Percentiles rank a stretch among this genome's conserved stretches.
Conservation (phyloP, 768 basidiomycete genomes). For the Suillus discolor region DNA sequence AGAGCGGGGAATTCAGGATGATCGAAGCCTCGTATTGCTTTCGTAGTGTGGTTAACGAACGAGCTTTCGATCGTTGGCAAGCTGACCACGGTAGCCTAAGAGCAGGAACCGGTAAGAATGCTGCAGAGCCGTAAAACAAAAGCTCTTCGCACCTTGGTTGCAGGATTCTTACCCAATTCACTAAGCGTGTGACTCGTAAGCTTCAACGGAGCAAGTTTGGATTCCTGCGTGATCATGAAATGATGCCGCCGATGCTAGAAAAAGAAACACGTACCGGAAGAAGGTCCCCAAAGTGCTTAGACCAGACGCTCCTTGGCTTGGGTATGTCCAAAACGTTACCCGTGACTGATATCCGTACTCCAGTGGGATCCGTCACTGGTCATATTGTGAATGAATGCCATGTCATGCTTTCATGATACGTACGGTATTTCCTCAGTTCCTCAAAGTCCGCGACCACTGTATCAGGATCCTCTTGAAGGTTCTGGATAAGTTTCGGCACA, state of each 20-base stretch:
- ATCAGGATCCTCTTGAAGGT: constrained; percentile 73
- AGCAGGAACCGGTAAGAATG: constrained; percentile 3
- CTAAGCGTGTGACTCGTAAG: constrained; percentile 71
- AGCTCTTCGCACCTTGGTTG: constrained; percentile 55
- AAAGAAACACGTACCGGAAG: constrained; percentile 52
- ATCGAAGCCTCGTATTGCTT: constrained; percentile 76
- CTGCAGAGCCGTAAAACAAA: constrained; percentile 10
- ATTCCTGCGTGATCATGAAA: constrained; percentile 38
- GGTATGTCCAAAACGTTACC: constrained; percentile 76
- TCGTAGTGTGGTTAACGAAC: constrained; percentile 77
- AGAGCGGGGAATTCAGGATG: constrained; percentile 87
- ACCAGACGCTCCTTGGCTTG: constrained; percentile 76
- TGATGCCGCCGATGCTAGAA: constrained; percentile 4
- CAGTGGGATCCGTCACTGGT: constrained; percentile 80
- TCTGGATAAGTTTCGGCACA: constrained; percentile 70
- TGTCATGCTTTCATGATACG: constrained; percentile 30
- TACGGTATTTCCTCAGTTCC: constrained; percentile 67
- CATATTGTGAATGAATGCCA: constrained; percentile 5
- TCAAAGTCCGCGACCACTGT: constrained; percentile 75
- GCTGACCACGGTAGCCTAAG: constrained; percentile 80
- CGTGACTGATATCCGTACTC: constrained; percentile 86
- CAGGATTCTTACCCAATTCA: constrained; percentile 70
- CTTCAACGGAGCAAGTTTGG: constrained; percentile 65
- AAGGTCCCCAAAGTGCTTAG: constrained; percentile 61
- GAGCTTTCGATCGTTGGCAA: constrained; percentile 95